Evolutionary conservation across 2,329 filamentous ascomycete species (phyloP).

Genomic region (Paraphaeosphaeria minitans): DNA sequence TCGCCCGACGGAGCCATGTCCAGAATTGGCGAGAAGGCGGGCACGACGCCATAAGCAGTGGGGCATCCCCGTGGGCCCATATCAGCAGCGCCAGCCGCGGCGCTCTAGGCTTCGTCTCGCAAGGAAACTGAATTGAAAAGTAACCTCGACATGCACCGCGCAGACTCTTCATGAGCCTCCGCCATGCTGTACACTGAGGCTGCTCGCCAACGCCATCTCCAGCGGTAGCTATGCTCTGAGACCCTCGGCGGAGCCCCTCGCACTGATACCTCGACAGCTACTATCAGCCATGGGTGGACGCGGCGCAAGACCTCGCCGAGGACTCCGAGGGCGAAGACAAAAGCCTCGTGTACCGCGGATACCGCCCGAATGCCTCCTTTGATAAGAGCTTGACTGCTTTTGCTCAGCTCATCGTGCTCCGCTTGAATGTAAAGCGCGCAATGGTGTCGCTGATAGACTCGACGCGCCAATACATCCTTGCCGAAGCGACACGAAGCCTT

Average conservation of each 20-base stretch:
- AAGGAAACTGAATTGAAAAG: not conserved
- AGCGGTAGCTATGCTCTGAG: conserved; percentile 24
- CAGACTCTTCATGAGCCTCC: conserved; percentile 1
- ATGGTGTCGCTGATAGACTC: conserved; percentile 47
- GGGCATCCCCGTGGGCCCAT: not conserved
- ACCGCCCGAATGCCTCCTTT: conserved; percentile 25
- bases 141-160: not conserved
- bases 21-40: not conserved
- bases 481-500: conserved; percentile 45
- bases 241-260: not conserved
- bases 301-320: conserved; percentile 36
- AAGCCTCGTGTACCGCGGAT: conserved; percentile 33
- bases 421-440: conserved; percentile 39
- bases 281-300: conserved; percentile 45
- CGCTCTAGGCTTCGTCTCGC: not conserved
- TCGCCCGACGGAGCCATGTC: not conserved
- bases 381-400: conserved; percentile 44
- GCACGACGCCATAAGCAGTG: not conserved
- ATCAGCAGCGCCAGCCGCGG: not conserved
- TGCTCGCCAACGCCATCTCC: conserved; percentile 36
- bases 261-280: conserved; percentile 26
- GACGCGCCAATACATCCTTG: conserved; percentile 46
- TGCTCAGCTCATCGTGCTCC: conserved; percentile 42
- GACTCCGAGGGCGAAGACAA: conserved; percentile 30
- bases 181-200: conserved; percentile 18